phyloP scores from a whole-genome alignment of 805 yeast genomes.

The Saturnispora dispora region DNA sequence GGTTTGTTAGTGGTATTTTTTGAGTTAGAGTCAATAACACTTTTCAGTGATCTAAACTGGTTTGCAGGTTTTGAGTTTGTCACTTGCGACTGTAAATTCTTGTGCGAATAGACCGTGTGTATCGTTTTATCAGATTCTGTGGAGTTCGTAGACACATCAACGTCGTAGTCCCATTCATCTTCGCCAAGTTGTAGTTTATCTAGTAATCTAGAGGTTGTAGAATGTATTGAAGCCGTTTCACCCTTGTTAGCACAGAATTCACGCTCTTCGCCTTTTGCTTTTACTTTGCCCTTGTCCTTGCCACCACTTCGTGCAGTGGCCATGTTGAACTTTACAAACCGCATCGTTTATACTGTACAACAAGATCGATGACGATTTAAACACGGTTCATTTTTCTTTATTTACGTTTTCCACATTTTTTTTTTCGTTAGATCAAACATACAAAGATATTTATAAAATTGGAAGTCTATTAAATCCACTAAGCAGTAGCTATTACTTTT shows the following conservation, averaged over 20 bases:
- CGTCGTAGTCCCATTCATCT: slow-evolving; percentile 21
- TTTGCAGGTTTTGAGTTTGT: slow-evolving; percentile 18
- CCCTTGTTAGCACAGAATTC: neutral
- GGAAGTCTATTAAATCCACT: neutral
- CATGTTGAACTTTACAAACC: slow-evolving; percentile 6
- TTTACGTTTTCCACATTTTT: neutral
- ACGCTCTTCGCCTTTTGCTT: neutral
- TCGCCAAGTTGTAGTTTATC: slow-evolving; percentile 27
- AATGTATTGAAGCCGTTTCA: slow-evolving; percentile 16
- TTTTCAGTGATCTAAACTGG: slow-evolving; percentile 25
- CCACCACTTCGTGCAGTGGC: neutral
- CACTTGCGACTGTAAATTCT: neutral
- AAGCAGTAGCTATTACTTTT: neutral
- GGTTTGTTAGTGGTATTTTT: slow-evolving; percentile 5
- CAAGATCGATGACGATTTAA: neutral
- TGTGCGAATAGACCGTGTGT: slow-evolving; percentile 4
- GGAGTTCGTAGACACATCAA: neutral
- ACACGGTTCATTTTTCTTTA: neutral
- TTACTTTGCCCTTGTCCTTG: neutral
- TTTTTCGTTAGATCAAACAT: neutral
- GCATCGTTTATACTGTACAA: neutral
- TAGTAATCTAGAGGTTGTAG: slow-evolving; percentile 26
- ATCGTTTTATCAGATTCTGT: slow-evolving; percentile 2
- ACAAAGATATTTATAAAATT: too few relatives aligned
- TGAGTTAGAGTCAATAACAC: slow-evolving; percentile 15